Evolutionary conservation across 2,329 filamentous ascomycete genomes (phyloP).

Genomic region (Stagonosporopsis cucurbitacearum): DNA sequence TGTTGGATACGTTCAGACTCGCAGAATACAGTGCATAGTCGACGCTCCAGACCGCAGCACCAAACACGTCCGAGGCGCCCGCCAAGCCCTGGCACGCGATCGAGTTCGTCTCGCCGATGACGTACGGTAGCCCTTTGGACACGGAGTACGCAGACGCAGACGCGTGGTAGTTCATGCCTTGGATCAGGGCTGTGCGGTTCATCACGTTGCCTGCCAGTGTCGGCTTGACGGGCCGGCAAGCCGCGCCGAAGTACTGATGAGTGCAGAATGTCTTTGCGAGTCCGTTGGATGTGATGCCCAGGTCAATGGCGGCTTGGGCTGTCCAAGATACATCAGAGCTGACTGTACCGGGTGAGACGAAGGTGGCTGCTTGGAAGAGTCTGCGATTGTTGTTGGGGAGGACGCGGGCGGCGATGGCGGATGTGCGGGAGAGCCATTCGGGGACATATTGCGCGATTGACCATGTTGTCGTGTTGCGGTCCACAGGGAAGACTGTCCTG

Average conservation of each 20-base stretch:
- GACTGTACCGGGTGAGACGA: conserved; percentile 20
- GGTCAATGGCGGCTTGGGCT: conserved; percentile 22
- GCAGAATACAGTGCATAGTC: conserved; percentile 68
- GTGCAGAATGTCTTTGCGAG: conserved; percentile 26
- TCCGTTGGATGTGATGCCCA: conserved; percentile 15
- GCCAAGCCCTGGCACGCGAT: conserved; percentile 67
- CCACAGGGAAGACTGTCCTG: conserved; percentile 21
- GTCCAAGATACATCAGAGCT: conserved; percentile 21
- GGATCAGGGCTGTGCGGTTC: conserved; percentile 64
- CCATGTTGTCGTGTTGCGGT: conserved; percentile 23
- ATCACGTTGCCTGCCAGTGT: conserved; percentile 69
- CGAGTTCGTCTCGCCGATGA: conserved; percentile 68
- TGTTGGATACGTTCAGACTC: conserved; percentile 58
- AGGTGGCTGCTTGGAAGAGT: conserved; percentile 25
- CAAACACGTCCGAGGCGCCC: conserved; percentile 69
- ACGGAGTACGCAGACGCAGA: conserved; percentile 51
- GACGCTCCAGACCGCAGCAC: conserved; percentile 68
- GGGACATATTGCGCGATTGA: conserved; percentile 20
- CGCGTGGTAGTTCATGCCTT: conserved; percentile 58
- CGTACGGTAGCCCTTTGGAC: conserved; percentile 56
- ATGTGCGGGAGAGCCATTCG: conserved; percentile 23
- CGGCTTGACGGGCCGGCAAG: conserved; percentile 22
- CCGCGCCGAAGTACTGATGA: conserved; percentile 27
- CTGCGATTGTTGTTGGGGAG: conserved; percentile 7
- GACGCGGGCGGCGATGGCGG: conserved; percentile 14